phyloP scores from a whole-genome alignment of 176 grass and related monocot genomes.

The Avena insularis region DNA sequence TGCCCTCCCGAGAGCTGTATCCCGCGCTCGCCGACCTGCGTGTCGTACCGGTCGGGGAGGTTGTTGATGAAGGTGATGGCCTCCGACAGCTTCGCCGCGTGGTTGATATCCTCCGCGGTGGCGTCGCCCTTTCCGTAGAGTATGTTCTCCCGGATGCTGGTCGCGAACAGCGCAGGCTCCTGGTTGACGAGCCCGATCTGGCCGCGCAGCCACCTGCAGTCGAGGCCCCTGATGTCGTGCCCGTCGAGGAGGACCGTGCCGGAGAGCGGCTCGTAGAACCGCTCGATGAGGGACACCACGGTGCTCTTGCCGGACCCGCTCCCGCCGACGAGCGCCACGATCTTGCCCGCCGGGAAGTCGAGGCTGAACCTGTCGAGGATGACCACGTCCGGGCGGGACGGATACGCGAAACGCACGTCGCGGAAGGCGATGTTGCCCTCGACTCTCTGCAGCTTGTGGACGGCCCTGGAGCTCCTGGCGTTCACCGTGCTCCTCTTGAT shows the following conservation, averaged over 20 bases:
- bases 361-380: constrained; percentile 73
- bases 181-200: constrained; percentile 96
- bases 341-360: constrained; percentile 83
- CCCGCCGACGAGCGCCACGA: constrained; percentile 84
- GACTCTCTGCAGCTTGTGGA: constrained; percentile 54
- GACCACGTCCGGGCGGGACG: constrained; percentile 80
- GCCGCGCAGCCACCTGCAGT: constrained; percentile 85
- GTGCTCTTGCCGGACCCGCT: constrained; percentile 99
- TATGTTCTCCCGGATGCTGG: constrained; percentile 96
- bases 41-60: constrained; percentile 85
- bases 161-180: constrained; percentile 95
- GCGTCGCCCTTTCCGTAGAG: constrained; percentile 89
- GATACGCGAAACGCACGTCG: constrained; percentile 77
- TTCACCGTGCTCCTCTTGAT: constrained; percentile 82
- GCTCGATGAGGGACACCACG: constrained; percentile 89
- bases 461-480: constrained; percentile 60
- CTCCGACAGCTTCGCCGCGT: constrained; percentile 87
- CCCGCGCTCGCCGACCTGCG: constrained; percentile 94
- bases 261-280: constrained; percentile 85
- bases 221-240: constrained; percentile 74
- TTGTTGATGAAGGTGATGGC: constrained; percentile 87
- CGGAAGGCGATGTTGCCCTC: constrained; percentile 80
- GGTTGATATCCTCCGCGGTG: constrained; percentile 68
- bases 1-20: constrained; percentile 92
- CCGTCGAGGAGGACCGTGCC: constrained; percentile 72